These are phyloP conservation scores for Phalaenopsis equestris DNA, from an alignment of 106 monocot species.

Conservation along the genomic window DNA sequence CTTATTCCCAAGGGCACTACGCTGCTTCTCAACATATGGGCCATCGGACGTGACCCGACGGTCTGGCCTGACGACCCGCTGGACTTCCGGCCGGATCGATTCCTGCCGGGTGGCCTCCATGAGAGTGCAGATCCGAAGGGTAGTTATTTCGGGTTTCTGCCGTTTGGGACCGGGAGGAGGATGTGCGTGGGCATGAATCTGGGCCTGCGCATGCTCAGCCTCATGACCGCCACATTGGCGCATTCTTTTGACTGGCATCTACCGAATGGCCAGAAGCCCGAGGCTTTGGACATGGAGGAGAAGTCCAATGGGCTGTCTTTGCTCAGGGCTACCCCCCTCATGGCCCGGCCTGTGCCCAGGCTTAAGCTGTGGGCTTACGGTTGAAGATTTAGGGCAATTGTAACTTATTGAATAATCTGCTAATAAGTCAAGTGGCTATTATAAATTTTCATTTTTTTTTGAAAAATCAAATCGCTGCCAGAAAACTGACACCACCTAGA, in stretches of 20 bases:
- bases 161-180: slow-evolving; percentile 42
- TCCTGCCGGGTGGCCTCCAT: slow-evolving; percentile 22
- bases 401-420: too few relatives aligned
- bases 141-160: slow-evolving; percentile 29
- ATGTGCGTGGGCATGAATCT: slow-evolving; percentile 37
- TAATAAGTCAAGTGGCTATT: too few relatives aligned
- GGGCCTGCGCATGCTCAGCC: slow-evolving; percentile 36
- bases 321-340: slow-evolving; percentile 16
- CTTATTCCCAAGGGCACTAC: slow-evolving; percentile 24
- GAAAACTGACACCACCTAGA: too few relatives aligned
- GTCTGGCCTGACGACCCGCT: slow-evolving; percentile 31
- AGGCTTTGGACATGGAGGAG: slow-evolving; percentile 38
- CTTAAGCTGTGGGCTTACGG: slow-evolving; percentile 13
- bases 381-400: background rate
- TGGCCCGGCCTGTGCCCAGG: slow-evolving; percentile 21
- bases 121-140: slow-evolving; percentile 28
- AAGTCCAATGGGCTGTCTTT: slow-evolving; percentile 23
- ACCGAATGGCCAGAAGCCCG: slow-evolving; percentile 12
- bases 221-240: slow-evolving; percentile 29
- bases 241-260: slow-evolving; percentile 40
- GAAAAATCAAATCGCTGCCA: too few relatives aligned
- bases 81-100: slow-evolving; percentile 26
- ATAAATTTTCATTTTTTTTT: too few relatives aligned
- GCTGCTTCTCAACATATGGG: slow-evolving; percentile 39
- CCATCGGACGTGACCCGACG: slow-evolving; percentile 31